Evolutionary conservation across 345 rosid species (phyloP).

Genomic region (Arabis hirsuta): DNA sequence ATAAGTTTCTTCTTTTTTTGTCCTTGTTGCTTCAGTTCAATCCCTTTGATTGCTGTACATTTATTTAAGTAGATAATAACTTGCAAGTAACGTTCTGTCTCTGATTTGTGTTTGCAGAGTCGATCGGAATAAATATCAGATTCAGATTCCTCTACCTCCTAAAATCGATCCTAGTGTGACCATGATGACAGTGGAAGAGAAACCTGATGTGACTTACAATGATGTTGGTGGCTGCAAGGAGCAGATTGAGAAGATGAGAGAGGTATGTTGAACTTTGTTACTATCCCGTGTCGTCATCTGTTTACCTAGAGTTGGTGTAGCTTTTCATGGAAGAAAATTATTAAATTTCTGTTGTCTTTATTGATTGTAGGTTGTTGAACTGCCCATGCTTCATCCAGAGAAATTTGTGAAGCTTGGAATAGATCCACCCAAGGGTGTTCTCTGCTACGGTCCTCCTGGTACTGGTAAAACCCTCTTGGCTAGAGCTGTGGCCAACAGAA

Average conservation of each 20-base stretch:
- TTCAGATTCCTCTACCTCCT: conserved; percentile 97
- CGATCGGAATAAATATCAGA: conserved; percentile 97
- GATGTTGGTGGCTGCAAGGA: conserved; percentile 99
- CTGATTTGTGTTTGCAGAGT: conserved; percentile 58
- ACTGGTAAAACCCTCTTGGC: conserved; percentile 95
- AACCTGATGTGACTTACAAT: conserved; percentile 96
- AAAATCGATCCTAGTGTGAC: conserved; percentile 99
- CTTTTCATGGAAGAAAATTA: background rate
- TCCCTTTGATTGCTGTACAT: background rate
- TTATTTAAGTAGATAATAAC: background rate
- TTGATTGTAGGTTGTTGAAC: conserved; percentile 76
- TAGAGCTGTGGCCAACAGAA: conserved; percentile 98
- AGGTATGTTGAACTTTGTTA: conserved; percentile 51
- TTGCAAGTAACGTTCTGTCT: background rate
- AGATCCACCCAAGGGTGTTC: conserved; percentile 99
- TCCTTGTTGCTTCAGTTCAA: background rate
- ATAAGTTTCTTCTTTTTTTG: background rate
- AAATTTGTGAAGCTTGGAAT: conserved; percentile 98
- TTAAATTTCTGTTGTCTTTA: too few relatives aligned
- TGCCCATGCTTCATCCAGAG: conserved; percentile 99
- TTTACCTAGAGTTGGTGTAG: background rate
- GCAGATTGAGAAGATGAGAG: conserved; percentile 97
- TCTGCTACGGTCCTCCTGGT: conserved; percentile 98
- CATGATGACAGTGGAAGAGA: conserved; percentile 99
- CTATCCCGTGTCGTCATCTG: background rate